Conservation (phyloP, 2,329 filamentous ascomycete genomes). For the Capronia americana region DNA sequence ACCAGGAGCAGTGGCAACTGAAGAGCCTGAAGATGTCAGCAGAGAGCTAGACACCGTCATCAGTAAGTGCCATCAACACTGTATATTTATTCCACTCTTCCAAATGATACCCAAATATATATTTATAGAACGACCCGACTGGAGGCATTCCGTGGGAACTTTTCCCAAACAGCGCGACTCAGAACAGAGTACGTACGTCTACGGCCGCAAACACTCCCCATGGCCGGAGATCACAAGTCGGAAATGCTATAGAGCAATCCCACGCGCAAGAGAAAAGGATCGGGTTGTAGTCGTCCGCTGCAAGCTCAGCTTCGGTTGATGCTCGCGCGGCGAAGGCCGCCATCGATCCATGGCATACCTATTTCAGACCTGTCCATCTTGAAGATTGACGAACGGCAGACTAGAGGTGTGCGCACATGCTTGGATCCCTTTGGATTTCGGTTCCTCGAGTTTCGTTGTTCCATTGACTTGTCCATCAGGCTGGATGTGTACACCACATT, state of each 20-base stretch:
- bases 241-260: conserved; percentile 38
- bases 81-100: conserved; percentile 37
- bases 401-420: conserved; percentile 63
- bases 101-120: conserved; percentile 34
- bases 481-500: background rate
- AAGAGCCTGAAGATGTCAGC: conserved; percentile 37
- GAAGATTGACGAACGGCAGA: conserved; percentile 59
- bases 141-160: conserved; percentile 17
- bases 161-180: conserved; percentile 51
- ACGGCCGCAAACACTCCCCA: conserved; percentile 49
- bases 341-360: conserved; percentile 41
- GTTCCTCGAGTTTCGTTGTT: background rate
- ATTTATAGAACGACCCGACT: conserved; percentile 13
- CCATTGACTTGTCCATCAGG: background rate
- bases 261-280: conserved; percentile 57
- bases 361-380: conserved; percentile 61
- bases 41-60: conserved; percentile 7
- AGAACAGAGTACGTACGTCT: conserved; percentile 61
- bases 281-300: conserved; percentile 3
- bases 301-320: conserved; percentile 29
- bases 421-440: background rate
- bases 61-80: conserved; percentile 23
- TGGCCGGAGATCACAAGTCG: conserved; percentile 61
- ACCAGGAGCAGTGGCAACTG: conserved; percentile 33
- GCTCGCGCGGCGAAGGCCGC: conserved; percentile 24